Evolutionary conservation across 2,329 filamentous ascomycete genomes (phyloP), one percentile per base, ranked within the genome.

Genomic region (Pseudogymnoascus sp.): DNA sequence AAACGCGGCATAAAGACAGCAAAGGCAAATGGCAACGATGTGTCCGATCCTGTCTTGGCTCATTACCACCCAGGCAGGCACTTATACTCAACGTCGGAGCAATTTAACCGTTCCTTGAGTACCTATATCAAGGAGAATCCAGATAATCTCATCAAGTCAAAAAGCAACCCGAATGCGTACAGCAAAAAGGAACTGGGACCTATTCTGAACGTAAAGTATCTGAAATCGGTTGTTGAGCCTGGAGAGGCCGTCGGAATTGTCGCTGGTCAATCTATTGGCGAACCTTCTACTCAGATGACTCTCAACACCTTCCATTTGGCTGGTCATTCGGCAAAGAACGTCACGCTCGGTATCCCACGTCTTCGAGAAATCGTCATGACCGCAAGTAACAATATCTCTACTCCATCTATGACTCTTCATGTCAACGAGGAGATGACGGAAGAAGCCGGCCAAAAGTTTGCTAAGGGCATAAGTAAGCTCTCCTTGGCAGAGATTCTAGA

Each of bases 251-350:
- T 99, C 27, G 94, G 94, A 67, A 95, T 99, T 65, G 90, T 99
- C 63, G 95, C 95, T 59, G 92, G 92, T 8, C 94, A 99, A 76
- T 97, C 93, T 33, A 87, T 99, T 42, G 94, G 94, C 72, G 95
- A 99, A 73, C 94, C 95, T 7, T 97, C 92, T 2, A 99, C 94
- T 9, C 94, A 99, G 75, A 99, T 99, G 95, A 99, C 95, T 6
- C 79, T 99, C 61, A 99, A 99, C 77, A 99, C 95, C 29, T 99
- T 99, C 84, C 94, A 99, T 83, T 90, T 99, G 84, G 94, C 94
- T 75, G 94, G 94, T 72, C 93, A 97, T 80, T 92, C 94, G 18
- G 88, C 94, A 31, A 97, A 97, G 81, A 99, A 99, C 82, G 95
- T 99, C 72, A 99, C 94, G 0, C 84, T 97, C 18, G 94, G 94